Conservation (phyloP, 306 rosid species). For the Chamaecrista fasciculata region DNA sequence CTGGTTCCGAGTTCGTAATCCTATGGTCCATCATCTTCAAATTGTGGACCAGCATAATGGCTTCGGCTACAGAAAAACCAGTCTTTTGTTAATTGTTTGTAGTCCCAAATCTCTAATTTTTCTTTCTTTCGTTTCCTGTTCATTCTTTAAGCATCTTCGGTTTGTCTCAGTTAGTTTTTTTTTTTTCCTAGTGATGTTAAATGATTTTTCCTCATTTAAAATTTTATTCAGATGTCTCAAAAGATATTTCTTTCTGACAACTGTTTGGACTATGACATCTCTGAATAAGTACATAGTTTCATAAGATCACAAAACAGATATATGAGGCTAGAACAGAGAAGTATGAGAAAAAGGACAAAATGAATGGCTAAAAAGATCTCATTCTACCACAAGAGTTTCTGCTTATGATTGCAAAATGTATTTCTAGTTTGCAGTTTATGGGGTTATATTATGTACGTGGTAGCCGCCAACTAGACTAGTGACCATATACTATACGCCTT, state of each 20-base stretch:
- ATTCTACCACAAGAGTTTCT: conserved; percentile 36
- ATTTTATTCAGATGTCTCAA: too few species aligned
- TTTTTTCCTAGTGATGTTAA: too few species aligned
- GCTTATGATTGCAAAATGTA: background rate
- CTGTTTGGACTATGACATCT: conserved; percentile 38
- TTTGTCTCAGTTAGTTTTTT: too few species aligned
- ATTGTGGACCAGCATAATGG: too few species aligned
- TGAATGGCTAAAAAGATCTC: conserved; percentile 10
- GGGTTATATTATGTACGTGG: conserved; percentile 7
- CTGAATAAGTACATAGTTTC: conserved; percentile 25
- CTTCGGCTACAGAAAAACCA: too few species aligned
- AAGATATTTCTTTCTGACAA: conserved; percentile 39
- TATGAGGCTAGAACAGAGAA: conserved; percentile 8
- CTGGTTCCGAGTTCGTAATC: too few species aligned
- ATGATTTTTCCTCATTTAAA: too few species aligned
- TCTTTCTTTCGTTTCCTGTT: too few species aligned
- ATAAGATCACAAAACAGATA: conserved; percentile 7
- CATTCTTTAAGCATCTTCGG: too few species aligned
- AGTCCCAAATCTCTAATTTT: background rate
- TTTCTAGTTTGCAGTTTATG: background rate
- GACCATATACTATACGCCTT: conserved; percentile 4
- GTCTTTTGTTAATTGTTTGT: too few species aligned
- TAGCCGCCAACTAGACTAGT: background rate
- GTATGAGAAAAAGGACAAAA: conserved; percentile 16
- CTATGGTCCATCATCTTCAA: too few species aligned